Evolutionary conservation across 305 asterid species (phyloP).

Genomic region (Solanum aculeatissimum): DNA sequence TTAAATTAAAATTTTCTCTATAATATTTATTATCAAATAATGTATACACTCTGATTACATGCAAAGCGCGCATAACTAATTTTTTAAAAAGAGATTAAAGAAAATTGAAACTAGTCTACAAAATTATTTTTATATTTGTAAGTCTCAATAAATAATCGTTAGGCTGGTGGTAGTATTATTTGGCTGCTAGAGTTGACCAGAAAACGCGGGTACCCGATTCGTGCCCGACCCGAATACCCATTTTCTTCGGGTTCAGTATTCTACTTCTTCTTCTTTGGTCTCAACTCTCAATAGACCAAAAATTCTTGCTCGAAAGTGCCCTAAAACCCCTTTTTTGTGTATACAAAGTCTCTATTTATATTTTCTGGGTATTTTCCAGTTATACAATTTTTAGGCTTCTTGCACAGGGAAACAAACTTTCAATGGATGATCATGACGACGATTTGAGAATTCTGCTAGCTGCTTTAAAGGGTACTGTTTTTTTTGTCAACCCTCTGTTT

Average conservation of each 20-base stretch:
- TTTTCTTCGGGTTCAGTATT: background rate
- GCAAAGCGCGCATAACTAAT: no score
- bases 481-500: background rate
- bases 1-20: no score
- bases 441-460: slow-evolving; percentile 1
- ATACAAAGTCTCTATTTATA: background rate
- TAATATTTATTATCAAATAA: no score
- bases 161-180: background rate
- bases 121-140: no score
- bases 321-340: background rate
- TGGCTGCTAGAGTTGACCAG: slow-evolving; percentile 13
- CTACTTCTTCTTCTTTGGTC: background rate
- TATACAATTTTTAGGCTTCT: background rate
- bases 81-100: no score
- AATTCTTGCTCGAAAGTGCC: background rate
- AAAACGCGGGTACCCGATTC: slow-evolving; percentile 25
- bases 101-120: no score
- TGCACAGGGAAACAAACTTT: background rate
- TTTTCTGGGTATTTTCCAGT: background rate
- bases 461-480: background rate
- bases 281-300: background rate
- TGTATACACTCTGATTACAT: no score
- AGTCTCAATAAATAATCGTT: background rate
- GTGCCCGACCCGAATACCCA: slow-evolving; percentile 7
- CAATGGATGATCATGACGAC: slow-evolving; percentile 1